These are phyloP conservation scores for Trichosporon sp. DNA, from an alignment of 1,284 basidiomycete species.

Conservation along the genomic window DNA sequence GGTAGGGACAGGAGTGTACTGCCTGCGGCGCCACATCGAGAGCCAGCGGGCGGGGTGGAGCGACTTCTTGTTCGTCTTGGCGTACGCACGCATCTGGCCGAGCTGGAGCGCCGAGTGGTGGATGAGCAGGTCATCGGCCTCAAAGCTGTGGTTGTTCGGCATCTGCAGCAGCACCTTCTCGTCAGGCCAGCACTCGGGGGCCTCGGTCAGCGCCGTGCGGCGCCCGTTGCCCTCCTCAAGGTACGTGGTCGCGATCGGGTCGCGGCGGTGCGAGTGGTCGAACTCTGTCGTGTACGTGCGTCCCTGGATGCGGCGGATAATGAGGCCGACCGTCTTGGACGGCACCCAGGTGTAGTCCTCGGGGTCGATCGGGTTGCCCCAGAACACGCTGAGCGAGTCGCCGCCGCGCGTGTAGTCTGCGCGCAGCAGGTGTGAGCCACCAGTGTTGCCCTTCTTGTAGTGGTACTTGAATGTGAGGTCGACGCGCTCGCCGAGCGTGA, in stretches of 20 bases:
- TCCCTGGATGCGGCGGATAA: constrained; percentile 3
- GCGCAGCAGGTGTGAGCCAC: constrained; percentile 6
- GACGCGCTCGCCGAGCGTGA: neutral
- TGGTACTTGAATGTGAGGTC: constrained; percentile 7
- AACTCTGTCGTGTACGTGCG: constrained; percentile 8
- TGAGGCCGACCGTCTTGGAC: constrained; percentile 9
- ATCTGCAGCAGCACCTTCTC: neutral
- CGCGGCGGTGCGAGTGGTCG: constrained; percentile 10
- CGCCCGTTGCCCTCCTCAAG: constrained; percentile 3
- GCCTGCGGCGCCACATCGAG: neutral
- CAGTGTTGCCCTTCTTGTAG: constrained; percentile 7
- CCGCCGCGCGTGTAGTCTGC: constrained; percentile 3
- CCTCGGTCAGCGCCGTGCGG: constrained; percentile 4
- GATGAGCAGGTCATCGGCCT: constrained; percentile 9
- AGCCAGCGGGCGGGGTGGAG: neutral
- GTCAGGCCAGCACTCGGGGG: neutral
- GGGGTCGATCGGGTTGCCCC: constrained; percentile 7
- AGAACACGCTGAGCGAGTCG: constrained; percentile 9
- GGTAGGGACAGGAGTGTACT: constrained; percentile 6
- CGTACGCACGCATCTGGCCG: constrained; percentile 2
- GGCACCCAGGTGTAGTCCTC: constrained; percentile 13
- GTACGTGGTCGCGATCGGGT: constrained; percentile 6
- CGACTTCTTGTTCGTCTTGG: neutral
- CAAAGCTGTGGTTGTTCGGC: constrained; percentile 8
- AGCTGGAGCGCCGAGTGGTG: constrained; percentile 4